Evolutionary conservation across 257 asterid genomes (phyloP), one percentile per base, ranked within the genome.

Genomic region (Asclepias syriaca): DNA sequence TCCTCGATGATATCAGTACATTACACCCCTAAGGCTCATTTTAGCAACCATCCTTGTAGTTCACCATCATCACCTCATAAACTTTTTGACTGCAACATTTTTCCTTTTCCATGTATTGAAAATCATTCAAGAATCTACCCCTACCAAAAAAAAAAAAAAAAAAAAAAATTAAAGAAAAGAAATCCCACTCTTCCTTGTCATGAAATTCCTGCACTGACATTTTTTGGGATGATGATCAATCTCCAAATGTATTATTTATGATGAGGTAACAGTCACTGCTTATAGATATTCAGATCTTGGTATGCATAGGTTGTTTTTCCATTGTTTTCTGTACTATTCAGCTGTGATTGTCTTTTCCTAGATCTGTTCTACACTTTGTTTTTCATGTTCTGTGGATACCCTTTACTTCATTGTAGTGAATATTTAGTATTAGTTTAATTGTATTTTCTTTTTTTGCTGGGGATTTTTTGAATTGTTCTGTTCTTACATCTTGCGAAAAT

Each of bases 341-440:
- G 50, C 69, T 55, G 68, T 58, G 49, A 5, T 69, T 71, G 8
- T 56, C 49, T 54, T 68, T 69, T 16, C 70, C 48, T 75, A 77
- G 81, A 81, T 81, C 84, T 77, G 57, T 60, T 34, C 51, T 22
- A 27, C 48, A 67, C 54, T 65, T 55, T 13, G 18, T 64, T 77
- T 80, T 12, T 75, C 54, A 29, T 29, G 34, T 76, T 76, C 74
- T 21, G 22, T 8, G 22, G 29, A 37, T 65, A 69, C 65, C 79
- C 64, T 72, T 76, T 76, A 24, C 73, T 34, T 49, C 69, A 24
- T 45, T 74, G 16, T 50, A 34, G 68, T 64, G 50, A 37, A 6
- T 6, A 4, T 51, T 51, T 63, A 19, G 45, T 7, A 24, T 64
- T 34, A 16, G 49, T 64, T 8, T 8, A 12, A 50, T 64, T 34